Conservation (phyloP, 1,284 basidiomycete species). For the Rhizoctonia solani region DNA sequence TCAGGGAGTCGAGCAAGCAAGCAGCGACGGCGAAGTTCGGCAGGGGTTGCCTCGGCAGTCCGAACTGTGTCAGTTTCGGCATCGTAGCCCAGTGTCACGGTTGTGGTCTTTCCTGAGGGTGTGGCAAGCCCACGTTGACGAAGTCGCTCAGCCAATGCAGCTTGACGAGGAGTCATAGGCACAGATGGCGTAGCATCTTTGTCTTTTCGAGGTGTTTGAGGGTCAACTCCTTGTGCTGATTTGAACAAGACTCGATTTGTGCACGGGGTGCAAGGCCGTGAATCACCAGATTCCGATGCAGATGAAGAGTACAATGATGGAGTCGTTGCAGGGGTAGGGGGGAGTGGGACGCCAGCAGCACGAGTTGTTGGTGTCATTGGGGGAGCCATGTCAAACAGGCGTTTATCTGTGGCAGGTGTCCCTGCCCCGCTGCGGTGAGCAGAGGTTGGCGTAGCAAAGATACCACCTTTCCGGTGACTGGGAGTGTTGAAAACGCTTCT, state of each 20-base stretch:
- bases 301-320: conserved; percentile 45
- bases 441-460: conserved; percentile 27
- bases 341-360: conserved; percentile 19
- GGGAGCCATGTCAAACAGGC: background rate
- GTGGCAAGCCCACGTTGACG: conserved; percentile 63
- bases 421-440: background rate
- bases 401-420: conserved; percentile 1
- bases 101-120: conserved; percentile 57
- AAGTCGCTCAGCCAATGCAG: conserved; percentile 76
- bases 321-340: conserved; percentile 26
- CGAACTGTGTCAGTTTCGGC: conserved; percentile 24
- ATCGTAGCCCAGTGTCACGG: conserved; percentile 44
- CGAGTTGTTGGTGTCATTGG: conserved; percentile 24
- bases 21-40: conserved; percentile 70
- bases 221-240: background rate
- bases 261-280: conserved; percentile 63
- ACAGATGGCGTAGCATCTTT: conserved; percentile 29
- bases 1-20: conserved; percentile 73
- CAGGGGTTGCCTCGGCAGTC: conserved; percentile 59
- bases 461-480: conserved; percentile 10
- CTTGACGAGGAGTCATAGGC: conserved; percentile 59
- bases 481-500: conserved; percentile 19
- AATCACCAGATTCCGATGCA: conserved; percentile 43
- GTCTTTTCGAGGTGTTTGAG: conserved; percentile 18
- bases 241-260: conserved; percentile 41